Evolutionary conservation across 495 filamentous ascomycete genomes (phyloP), one percentile per base, ranked within the genome.

Genomic region (Mytilinidion resinicola): DNA sequence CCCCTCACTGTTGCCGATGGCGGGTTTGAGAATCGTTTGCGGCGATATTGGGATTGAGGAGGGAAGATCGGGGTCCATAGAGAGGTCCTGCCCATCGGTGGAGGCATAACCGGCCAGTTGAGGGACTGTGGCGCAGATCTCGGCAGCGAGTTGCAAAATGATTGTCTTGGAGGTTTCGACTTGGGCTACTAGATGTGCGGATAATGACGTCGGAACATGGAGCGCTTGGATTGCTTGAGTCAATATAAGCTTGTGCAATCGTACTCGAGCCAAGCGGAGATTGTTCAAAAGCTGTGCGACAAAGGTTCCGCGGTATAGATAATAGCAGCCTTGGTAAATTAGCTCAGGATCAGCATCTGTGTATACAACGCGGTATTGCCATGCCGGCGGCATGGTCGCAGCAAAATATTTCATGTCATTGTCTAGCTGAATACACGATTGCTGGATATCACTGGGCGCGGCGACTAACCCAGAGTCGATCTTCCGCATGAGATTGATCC

Each of bases 111-210:
- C 56, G 11, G 61, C 51, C 35, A 64, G 33, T 48, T 60, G 61
- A 12, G 61, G 61, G 11, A 64, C 53, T 3, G 56, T 47, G 8
- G 61, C 61, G 30, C 56, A 60, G 11, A 64, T 64, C 7, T 64
- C 61, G 2, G 21, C 9, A 9, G 14, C 48, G 47, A 39, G 15
- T 38, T 47, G 41, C 4, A 38, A 41, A 17, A 12, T 38, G 35
- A 12, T 20, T 9, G n/a, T 9, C 8, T 30, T 36, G 7, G n/a
- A 4, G n/a, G 11, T 37, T 52, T 25, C 19, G 51, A 38, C 1
- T 21, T 15, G 6, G 9, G 14, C 9, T 14, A 19, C 6, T 51
- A 37, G 14, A 51, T 10, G 9, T 17, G 15, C 15, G 4, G n/a
- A 39, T 46, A 52, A 19, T 60, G 50, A n/a, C 9, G 33, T 34